Percentiles rank a stretch among this genome's conserved stretches.
Evolutionary conservation across 257 asterid genomes (phyloP).

Genomic region (Rauvolfia tetraphylla): DNA sequence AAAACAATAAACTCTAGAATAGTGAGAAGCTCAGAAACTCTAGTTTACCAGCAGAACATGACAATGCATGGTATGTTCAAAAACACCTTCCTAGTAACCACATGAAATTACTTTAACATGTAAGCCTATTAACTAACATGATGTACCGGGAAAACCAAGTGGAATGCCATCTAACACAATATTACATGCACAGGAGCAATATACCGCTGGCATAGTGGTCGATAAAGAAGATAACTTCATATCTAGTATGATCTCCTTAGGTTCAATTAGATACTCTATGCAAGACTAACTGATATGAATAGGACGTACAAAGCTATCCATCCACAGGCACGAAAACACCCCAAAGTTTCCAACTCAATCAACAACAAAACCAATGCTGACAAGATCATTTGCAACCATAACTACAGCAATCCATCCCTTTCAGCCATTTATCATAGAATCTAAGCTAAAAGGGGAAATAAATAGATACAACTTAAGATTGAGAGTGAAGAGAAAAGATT

Average conservation of each 20-base stretch:
- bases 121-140: neutral
- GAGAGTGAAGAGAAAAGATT: neutral
- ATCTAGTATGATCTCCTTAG: neutral
- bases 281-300: neutral
- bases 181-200: neutral
- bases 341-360: neutral
- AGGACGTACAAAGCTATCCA: neutral
- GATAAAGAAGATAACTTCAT: neutral
- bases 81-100: neutral
- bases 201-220: neutral
- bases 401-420: neutral
- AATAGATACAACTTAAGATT: neutral
- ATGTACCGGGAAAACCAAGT: neutral
- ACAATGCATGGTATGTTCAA: neutral
- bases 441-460: slow-evolving; percentile 22
- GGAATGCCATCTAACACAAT: neutral
- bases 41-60: neutral
- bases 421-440: slow-evolving; percentile 9
- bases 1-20: neutral
- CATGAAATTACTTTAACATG: neutral
- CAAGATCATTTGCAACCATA: neutral
- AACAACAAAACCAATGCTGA: neutral
- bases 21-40: neutral
- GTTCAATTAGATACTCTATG: neutral
- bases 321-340: neutral